These are phyloP conservation scores for Coniochaeta prunicola DNA, from an alignment of 2,329 filamentous ascomycete species.

Conservation along the genomic window DNA sequence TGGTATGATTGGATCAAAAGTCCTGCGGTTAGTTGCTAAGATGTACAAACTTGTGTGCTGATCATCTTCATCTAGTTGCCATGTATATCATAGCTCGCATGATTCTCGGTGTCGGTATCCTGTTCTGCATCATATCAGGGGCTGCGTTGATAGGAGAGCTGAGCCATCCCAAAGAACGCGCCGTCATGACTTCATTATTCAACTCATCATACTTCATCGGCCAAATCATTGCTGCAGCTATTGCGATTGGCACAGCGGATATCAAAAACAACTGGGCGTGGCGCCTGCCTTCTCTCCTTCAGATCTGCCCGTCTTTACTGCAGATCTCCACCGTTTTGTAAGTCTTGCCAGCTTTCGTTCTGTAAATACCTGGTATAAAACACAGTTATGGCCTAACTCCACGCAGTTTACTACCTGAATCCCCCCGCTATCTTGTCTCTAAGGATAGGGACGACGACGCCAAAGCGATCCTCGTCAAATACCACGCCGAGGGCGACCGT, in stretches of 20 bases:
- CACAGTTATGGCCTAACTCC: not conserved
- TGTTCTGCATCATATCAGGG: slow-evolving; percentile 50
- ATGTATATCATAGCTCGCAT: slow-evolving; percentile 57
- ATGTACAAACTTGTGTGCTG: no score
- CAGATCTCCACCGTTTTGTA: slow-evolving; percentile 32
- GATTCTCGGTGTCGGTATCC: slow-evolving; percentile 53
- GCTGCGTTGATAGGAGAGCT: slow-evolving; percentile 54
- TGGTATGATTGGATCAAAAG: no score
- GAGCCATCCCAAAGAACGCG: slow-evolving; percentile 52
- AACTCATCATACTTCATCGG: slow-evolving; percentile 51
- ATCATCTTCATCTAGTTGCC: slow-evolving; percentile 16
- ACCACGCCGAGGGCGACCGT: slow-evolving; percentile 39
- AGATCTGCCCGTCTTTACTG: slow-evolving; percentile 33
- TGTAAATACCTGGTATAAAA: not conserved
- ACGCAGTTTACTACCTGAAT: slow-evolving; percentile 37
- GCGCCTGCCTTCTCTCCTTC: slow-evolving; percentile 38
- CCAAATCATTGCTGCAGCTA: slow-evolving; percentile 39
- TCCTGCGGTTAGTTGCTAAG: not conserved
- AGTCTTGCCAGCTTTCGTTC: slow-evolving; percentile 1
- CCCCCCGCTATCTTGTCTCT: slow-evolving; percentile 50
- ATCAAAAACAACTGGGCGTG: slow-evolving; percentile 31
- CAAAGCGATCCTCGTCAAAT: slow-evolving; percentile 40
- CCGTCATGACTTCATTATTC: slow-evolving; percentile 52
- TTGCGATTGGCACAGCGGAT: slow-evolving; percentile 40
- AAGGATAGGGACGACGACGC: slow-evolving; percentile 44